Conservation (phyloP, 352 stramenopile genomes). For the Globisporangium carolinianum region DNA sequence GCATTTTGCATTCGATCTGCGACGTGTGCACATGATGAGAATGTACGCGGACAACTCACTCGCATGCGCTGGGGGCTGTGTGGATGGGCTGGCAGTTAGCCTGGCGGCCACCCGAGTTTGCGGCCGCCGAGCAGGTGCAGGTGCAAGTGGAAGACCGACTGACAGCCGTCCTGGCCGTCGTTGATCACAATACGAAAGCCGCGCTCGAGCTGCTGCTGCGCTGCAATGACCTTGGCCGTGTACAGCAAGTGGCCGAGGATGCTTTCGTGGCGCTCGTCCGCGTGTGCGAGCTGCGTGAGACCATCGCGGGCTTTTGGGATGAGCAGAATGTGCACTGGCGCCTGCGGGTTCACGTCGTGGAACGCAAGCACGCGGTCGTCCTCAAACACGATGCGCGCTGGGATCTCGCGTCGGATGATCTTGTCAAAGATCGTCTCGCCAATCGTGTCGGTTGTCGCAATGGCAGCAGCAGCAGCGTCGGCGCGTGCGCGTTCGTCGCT, state of each 20-base stretch:
- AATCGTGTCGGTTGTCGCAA: constrained; percentile 34
- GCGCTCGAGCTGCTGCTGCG: constrained; percentile 87
- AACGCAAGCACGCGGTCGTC: constrained; percentile 96
- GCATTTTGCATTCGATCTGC: too few species aligned
- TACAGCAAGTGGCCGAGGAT: constrained; percentile 93
- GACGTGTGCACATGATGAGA: too few species aligned
- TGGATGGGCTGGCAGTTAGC: constrained; percentile 25
- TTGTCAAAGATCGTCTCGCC: constrained; percentile 97
- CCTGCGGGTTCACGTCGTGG: constrained; percentile 95
- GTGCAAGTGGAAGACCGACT: constrained; percentile 89
- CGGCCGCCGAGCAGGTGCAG: constrained; percentile 94
- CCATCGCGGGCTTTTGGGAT: constrained; percentile 95
- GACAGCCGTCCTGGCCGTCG: constrained; percentile 86
- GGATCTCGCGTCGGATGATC: constrained; percentile 93
- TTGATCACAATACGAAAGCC: constrained; percentile 94
- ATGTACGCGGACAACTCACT: neutral
- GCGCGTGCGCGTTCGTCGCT: constrained; percentile 53
- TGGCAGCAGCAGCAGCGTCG: constrained; percentile 34
- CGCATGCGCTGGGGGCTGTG: neutral
- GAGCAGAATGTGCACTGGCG: constrained; percentile 95
- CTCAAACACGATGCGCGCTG: constrained; percentile 94
- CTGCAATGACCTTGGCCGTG: constrained; percentile 89
- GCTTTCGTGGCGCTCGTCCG: constrained; percentile 88
- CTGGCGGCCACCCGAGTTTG: constrained; percentile 92
- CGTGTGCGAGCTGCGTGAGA: constrained; percentile 88